Conservation (phyloP, 495 filamentous ascomycete species). For the Pseudoneurospora amorphoporcata region DNA sequence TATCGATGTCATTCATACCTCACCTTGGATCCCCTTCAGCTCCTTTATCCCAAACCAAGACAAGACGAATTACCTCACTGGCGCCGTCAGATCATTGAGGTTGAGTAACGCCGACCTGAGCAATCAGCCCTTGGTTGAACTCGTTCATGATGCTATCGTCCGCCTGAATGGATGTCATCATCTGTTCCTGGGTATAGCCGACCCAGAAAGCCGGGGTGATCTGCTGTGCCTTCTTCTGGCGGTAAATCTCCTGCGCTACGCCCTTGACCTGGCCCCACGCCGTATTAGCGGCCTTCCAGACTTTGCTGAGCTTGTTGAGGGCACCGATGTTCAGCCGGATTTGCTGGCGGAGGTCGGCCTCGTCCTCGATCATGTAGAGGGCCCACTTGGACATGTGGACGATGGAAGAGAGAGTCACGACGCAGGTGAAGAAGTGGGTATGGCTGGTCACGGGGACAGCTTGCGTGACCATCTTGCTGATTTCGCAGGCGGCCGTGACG, state of each 20-base stretch:
- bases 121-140: conserved; percentile 25
- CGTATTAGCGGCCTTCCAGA: conserved; percentile 68
- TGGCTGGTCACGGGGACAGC: conserved; percentile 62
- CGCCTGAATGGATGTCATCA: conserved; percentile 41
- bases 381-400: conserved; percentile 55
- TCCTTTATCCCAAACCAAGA: background rate
- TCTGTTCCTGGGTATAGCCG: conserved; percentile 42
- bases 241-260: conserved; percentile 57
- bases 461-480: conserved; percentile 68
- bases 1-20: background rate
- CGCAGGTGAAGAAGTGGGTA: conserved; percentile 84
- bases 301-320: conserved; percentile 58
- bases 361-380: conserved; percentile 42
- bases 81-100: background rate
- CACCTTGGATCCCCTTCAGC: background rate
- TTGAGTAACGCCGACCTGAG: background rate
- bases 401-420: conserved; percentile 58
- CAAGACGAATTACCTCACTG: background rate
- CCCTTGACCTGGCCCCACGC: conserved; percentile 65
- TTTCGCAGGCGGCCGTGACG: conserved; percentile 63
- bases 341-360: conserved; percentile 66
- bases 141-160: conserved; percentile 47
- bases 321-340: conserved; percentile 76
- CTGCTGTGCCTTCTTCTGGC: conserved; percentile 44
- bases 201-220: conserved; percentile 41